phyloP scores from a whole-genome alignment of 163 green algal genomes.

The Volvox carteri region DNA sequence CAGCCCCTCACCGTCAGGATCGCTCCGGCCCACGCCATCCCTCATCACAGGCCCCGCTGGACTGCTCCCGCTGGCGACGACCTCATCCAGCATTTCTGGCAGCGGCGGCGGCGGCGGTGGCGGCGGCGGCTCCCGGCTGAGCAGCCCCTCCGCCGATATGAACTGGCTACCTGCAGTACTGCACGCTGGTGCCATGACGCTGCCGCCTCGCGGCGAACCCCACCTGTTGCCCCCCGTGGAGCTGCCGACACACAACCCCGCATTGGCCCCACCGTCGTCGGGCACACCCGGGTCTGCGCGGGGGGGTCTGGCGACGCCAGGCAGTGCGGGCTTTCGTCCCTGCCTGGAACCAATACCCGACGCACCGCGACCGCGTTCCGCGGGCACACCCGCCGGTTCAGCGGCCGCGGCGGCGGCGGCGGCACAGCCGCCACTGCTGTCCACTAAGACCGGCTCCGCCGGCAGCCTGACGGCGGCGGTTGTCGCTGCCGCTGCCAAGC shows the following conservation, averaged over 20 bases:
- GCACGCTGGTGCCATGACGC: neutral
- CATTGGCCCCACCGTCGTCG: neutral
- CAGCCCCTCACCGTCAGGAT: neutral
- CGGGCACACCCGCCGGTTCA: neutral
- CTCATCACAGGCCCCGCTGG: neutral
- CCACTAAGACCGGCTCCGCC: constrained; percentile 20
- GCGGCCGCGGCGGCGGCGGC: neutral
- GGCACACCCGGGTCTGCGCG: neutral
- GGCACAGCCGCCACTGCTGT: neutral
- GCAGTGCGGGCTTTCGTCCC: neutral
- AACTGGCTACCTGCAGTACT: neutral
- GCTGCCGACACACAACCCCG: neutral
- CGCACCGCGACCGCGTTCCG: constrained; percentile 30
- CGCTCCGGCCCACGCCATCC: neutral
- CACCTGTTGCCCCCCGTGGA: constrained; percentile 23
- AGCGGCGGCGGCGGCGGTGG: neutral
- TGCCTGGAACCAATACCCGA: constrained; percentile 33
- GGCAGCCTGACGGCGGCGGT: neutral
- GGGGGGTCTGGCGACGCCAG: neutral
- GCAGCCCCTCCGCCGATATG: neutral
- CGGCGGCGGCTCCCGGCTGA: neutral
- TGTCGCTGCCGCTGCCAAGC: neutral
- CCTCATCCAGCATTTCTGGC: neutral
- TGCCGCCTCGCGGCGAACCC: neutral
- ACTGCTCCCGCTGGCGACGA: neutral